These are phyloP conservation scores for Xylaria sp. DNA, from an alignment of 2,329 filamentous ascomycete genomes.

Conservation along the genomic window DNA sequence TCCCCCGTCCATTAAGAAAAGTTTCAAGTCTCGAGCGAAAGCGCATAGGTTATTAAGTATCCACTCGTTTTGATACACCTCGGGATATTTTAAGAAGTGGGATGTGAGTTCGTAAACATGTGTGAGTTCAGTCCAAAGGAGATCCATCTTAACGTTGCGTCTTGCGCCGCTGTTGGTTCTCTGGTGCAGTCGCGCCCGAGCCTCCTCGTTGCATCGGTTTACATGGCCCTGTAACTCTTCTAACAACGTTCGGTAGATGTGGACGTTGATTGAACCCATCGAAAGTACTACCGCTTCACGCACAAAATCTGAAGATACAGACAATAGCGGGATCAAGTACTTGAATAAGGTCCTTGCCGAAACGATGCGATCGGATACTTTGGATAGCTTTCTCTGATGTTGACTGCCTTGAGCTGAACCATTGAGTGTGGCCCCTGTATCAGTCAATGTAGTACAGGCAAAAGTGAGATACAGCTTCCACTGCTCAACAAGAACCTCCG, in stretches of 20 bases:
- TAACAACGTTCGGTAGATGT: slow-evolving; percentile 89
- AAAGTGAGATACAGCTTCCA: slow-evolving; percentile 99
- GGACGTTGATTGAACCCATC: slow-evolving; percentile 93
- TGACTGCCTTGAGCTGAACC: slow-evolving; percentile 68
- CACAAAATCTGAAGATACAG: slow-evolving; percentile 81
- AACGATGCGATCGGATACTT: slow-evolving; percentile 79
- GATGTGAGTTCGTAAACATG: slow-evolving; percentile 96
- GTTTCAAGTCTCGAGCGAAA: slow-evolving; percentile 90
- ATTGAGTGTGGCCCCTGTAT: slow-evolving; percentile 74
- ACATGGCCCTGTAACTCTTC: slow-evolving; percentile 91
- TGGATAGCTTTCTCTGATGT: slow-evolving; percentile 84
- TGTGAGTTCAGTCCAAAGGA: slow-evolving; percentile 91
- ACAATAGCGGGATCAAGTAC: slow-evolving; percentile 87
- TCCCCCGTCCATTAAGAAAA: slow-evolving; percentile 94
- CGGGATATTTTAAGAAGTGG: slow-evolving; percentile 81
- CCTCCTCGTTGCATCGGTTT: slow-evolving; percentile 86
- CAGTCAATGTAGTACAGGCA: slow-evolving; percentile 93
- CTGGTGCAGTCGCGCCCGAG: slow-evolving; percentile 85
- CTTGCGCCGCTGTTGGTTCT: slow-evolving; percentile 84
- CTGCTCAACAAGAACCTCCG: slow-evolving; percentile 91
- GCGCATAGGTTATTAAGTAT: slow-evolving; percentile 87
- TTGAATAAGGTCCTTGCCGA: slow-evolving; percentile 91
- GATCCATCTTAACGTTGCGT: slow-evolving; percentile 83
- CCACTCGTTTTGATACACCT: slow-evolving; percentile 88
- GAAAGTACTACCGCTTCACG: slow-evolving; percentile 90